Evolutionary conservation across 768 basidiomycete species (phyloP), one percentile per base, ranked within the genome.

Genomic region (Tylopilus sp.): DNA sequence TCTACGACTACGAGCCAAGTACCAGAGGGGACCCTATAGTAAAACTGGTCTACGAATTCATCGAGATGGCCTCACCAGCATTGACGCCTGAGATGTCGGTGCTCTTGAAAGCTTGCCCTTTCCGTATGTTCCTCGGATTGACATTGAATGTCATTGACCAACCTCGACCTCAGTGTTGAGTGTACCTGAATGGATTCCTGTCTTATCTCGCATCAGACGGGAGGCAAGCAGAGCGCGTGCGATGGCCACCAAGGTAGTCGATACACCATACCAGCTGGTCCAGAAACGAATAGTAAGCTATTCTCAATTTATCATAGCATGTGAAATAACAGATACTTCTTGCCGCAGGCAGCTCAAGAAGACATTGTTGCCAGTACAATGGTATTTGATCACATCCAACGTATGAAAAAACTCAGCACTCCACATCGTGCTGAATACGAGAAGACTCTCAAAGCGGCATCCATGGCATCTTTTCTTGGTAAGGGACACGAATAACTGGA

Each of bases 1-100:
- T 57, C 11, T 58, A 59, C 17, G 61, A 49, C 45, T 64, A 64
- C 25, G 51, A 59, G 6, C 47, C 57, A 14, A 30, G 3, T 2
- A 53, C 53, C 17, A 14, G 17, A 17, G 17, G 13, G 1, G 45
- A 34, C 24, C 22, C 45, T 9, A n/a, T 46, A 3, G 33, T 46
- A 5, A 24, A 9, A 46, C 3, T 25, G 1, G 36, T 59, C 9
- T 21, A 55, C 16, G 40, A 21, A 1, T 63, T 52, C 26, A 3
- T 50, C 2, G 16, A 50, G 19, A 29, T 22, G 28, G 50, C 52
- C 10, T 0, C 52, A 0, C 21, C 40, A 1, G 55, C 43, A 10
- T 26, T 61, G 19, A 41, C 40, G n/a, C 55, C 59, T 1, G 60
- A 53, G 45, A 51, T 26, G 37, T 55, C 59, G 2, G 25, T 52